Conservation (phyloP, 164 flowering plant genomes). For the Malania oleifera region DNA sequence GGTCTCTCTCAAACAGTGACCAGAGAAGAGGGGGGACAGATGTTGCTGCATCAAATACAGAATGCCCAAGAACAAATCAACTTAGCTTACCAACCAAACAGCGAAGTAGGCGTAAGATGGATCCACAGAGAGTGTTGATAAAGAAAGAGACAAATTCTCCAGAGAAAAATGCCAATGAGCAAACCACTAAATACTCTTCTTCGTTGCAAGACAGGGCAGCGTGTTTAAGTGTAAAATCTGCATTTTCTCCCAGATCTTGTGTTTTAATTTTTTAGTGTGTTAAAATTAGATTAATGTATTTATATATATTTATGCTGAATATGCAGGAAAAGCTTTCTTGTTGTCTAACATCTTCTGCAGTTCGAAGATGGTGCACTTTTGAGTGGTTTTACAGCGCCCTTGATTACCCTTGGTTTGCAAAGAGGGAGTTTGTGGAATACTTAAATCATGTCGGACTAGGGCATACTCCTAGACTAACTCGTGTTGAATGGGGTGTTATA, state of each 20-base stretch:
- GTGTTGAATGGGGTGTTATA: conserved; percentile 97
- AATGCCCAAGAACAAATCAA: conserved; percentile 31
- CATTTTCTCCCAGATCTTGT: not conserved
- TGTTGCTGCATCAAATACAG: conserved; percentile 32
- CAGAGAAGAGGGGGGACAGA: conserved; percentile 34
- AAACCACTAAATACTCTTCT: conserved; percentile 18
- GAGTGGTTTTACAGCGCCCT: conserved; percentile 98
- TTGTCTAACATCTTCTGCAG: conserved; percentile 51
- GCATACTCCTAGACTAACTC: conserved; percentile 86
- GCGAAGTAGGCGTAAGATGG: conserved; percentile 68
- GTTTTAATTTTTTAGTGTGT: not conserved
- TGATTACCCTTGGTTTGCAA: conserved; percentile 97
- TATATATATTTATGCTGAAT: conserved; percentile 1
- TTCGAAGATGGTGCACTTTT: conserved; percentile 79
- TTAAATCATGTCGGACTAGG: conserved; percentile 88
- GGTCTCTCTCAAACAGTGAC: conserved; percentile 39
- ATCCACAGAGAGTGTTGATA: conserved; percentile 24
- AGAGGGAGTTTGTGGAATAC: conserved; percentile 91
- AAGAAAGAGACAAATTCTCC: conserved; percentile 31
- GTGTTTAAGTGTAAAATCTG: conserved; percentile 39
- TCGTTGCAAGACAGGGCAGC: conserved; percentile 30
- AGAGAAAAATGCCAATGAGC: conserved; percentile 28
- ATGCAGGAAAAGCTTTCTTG: conserved; percentile 60
- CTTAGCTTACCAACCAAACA: conserved; percentile 44
- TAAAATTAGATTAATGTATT: not conserved